Evolutionary conservation across 176 grass and related monocot species (phyloP), one percentile per base, ranked within the genome.

Genomic region (Hyparrhenia diplandra): DNA sequence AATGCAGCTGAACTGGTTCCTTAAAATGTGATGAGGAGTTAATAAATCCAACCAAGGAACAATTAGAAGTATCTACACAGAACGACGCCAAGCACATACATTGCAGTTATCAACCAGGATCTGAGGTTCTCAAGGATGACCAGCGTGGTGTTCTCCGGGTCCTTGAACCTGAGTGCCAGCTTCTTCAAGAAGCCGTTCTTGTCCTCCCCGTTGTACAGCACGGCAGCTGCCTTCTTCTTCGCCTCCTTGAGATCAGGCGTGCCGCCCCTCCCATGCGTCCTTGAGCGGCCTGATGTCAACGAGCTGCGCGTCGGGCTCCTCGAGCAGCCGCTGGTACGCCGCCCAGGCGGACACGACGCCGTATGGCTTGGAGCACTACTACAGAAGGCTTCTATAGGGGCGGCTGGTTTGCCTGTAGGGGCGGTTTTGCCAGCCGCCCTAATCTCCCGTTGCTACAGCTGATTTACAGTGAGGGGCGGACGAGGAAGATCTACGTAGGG

Each of bases 101-200:
- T 89, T 76, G 64, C 76, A 76, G 58, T 41, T 18, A 49, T 11
- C 2, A 77, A 69, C 5, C 20, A 52, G 49, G 20, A 42, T 47
- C 36, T 2, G 7, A 70, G 72, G 23, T 21, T 12, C 96, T 89
- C 92, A 79, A 99, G 82, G 67, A 99, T 88, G 84, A 91, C 61
- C 73, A 99, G 76, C 73, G 90, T 95, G 61, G 92, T 95, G 83
- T 93, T 93, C 75, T 80, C 90, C 21, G 92, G 92, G 74, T 99
- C 90, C 90, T 95, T 99, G 75, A 99, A 83, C 84, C 64, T 80
- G 73, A 83, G 82, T 31, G 36, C 63, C 2, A 99, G 77, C 85
- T 90, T 99, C 92, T 93, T 93, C 47, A 99, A 60, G 85, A 99
- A 95, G 0, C 90, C 87, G 16, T 71, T 88, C 78, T 99, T 99